Evolutionary conservation across 2,329 filamentous ascomycete genomes (phyloP), one percentile per base, ranked within the genome.

Genomic region (Macrophomina pseudophaseolina): DNA sequence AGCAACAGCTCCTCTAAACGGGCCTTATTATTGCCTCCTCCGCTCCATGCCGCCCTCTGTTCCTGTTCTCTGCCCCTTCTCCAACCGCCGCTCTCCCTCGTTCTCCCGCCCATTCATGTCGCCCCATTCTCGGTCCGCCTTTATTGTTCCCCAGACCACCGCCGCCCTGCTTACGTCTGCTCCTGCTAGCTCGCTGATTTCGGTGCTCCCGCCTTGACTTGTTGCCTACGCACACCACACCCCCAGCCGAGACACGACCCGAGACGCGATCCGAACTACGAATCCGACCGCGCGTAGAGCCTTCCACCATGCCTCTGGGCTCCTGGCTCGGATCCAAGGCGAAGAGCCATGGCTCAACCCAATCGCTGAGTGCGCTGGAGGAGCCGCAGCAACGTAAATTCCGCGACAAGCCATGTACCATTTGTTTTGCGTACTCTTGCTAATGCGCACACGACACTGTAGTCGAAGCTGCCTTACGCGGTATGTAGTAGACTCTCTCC

Each of bases 321-420:
- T 48, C 32, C 64, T 81, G 77, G 77, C 75, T 83, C 28, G 72
- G 75, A 52, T 72, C 72, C 33, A 79, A 75, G 48, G 71, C 70
- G 70, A 74, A 73, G 64, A 64, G 71, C 66, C 49, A 75, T 60
- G 76, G 80, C 59, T 84, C 84, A 48, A 84, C 83, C 12, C 84
- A 83, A 74, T 87, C 85, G 49, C 72, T 89, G 67, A 86, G 84
- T 73, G 83, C 86, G 69, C 73, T 86, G 59, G 82, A 84, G 69
- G 87, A 90, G 77, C 80, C 86, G 58, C 82, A 85, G 49, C 82
- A 89, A 72, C 84, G 91, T 70, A 80, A 51, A 52, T 56, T 23
- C 23, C 23, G 23, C 23, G 23, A 23, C 23, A 23, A 23, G 23
- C 23, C 23, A 23, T 23, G 23, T 23, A 23, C 23, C 23, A 23